Evolutionary conservation across 1,284 basidiomycete species (phyloP), one percentile per base, ranked within the genome.

Genomic region (Microbotryum silenes-acaulis): DNA sequence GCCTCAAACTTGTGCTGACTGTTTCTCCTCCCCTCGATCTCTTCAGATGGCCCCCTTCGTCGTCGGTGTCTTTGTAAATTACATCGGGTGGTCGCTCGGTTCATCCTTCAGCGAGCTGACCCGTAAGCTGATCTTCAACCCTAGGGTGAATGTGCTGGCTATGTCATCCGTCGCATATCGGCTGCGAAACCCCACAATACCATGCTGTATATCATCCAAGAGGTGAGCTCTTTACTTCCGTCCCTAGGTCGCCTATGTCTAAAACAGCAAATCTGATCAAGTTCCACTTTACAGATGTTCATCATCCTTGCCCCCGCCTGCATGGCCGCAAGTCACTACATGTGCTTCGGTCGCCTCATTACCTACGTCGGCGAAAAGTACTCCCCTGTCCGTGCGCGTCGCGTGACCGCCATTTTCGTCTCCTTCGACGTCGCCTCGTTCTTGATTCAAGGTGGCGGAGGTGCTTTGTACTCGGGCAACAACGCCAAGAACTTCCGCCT

Each of bases 371-470:
- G 65, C 21, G 50, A 60, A 37, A 27, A 42, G 4, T 69, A 64
- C 61, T 57, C 59, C 18, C 61, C 60, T 21, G 48, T 69, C 33
- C 51, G 61, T 1, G 33, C 56, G 6, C 55, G 57, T 20, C 63
- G 67, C 27, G 62, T 67, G 21, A 67, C 67, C n/a, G 29, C 33
- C 45, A 62, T 59, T 51, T 68, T 68, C 23, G 63, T 67, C 37
- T 48, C 54, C n/a, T 45, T 60, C 31, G 57, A 59, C 48, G 37
- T 42, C 12, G 16, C 54, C 27, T 66, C 64, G 14, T 66, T 68
- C 51, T 44, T 56, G 47, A 56, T 66, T 5, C 67, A 68, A 50
- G 67, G 67, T 16, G 67, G 60, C 4, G 66, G 66, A n/a, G 67
- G 67, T 0, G 37, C 9, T 12, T 54, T 63, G n/a, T 64, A 61